These are phyloP conservation scores for Pseudogymnoascus sp. DNA, from an alignment of 2,329 filamentous ascomycete genomes.

Conservation along the genomic window DNA sequence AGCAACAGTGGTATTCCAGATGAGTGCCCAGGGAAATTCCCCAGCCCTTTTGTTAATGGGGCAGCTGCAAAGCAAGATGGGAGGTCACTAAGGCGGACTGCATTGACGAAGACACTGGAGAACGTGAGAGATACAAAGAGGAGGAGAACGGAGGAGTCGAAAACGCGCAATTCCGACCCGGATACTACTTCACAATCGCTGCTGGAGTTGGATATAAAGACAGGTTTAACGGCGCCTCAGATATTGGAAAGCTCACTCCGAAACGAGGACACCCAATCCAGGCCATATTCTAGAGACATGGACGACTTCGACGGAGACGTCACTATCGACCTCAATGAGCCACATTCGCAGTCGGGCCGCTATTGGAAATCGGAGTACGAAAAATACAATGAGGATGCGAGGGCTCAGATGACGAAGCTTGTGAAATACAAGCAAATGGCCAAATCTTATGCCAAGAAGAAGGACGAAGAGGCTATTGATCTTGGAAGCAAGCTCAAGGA, in stretches of 20 bases:
- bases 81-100: slow-evolving; percentile 24
- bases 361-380: slow-evolving; percentile 77
- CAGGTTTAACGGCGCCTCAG: slow-evolving; percentile 7
- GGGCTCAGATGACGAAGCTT: slow-evolving; percentile 66
- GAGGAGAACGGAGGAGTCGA: not conserved
- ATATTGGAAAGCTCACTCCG: not conserved
- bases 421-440: slow-evolving; percentile 72
- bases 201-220: slow-evolving; percentile 8
- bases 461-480: slow-evolving; percentile 62
- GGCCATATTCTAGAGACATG: slow-evolving; percentile 26
- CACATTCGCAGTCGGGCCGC: slow-evolving; percentile 64
- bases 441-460: slow-evolving; percentile 70
- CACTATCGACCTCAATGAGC: slow-evolving; percentile 64
- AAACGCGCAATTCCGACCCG: not conserved
- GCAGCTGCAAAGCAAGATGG: not conserved
- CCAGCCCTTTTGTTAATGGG: slow-evolving; percentile 22
- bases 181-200: slow-evolving; percentile 1
- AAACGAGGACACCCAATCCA: slow-evolving; percentile 11
- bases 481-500: slow-evolving; percentile 57
- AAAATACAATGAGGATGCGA: slow-evolving; percentile 63
- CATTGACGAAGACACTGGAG: slow-evolving; percentile 40
- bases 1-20: slow-evolving; percentile 23
- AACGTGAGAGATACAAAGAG: slow-evolving; percentile 30
- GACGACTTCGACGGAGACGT: slow-evolving; percentile 47
- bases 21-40: slow-evolving; percentile 26